Base-by-base conservation (phyloP, 179 eudicot genomes). In the Sideroxylon spinosum region DNA sequence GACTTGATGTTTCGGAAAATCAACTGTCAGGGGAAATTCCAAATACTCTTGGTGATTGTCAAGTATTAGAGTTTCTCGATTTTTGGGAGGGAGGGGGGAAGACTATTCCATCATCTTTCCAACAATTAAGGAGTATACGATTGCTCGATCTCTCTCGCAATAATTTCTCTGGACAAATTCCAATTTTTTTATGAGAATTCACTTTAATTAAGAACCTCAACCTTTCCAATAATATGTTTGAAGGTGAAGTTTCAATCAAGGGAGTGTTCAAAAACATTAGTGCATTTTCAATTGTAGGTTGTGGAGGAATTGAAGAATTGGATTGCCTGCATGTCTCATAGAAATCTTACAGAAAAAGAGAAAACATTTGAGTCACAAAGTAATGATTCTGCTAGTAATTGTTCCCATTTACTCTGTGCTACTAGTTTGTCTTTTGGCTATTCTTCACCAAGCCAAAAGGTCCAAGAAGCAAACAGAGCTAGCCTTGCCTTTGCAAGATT, bases 91-190 rank as follows among this genome's bases (percentile, higher is more conserved):
- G 9, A 25, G 9, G 83, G 83, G n/a, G n/a, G n/a, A n/a, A n/a
- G 9, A 12, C n/a, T 9, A 76, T 81, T 76, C 79, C 83, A 7
- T 8, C 29, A 11, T 46, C 76, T 4, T 57, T 81, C 17, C 20
- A 68, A 12, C 5, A 20, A 5, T 46, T 81, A n/a, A 76, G 49
- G 28, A 55, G 77, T 46, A 23, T 81, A 20, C 56, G 25, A 37
- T 6, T 14, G 10, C 28, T 81, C 13, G 68, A 76, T 63, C 73
- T 81, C 26, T 81, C 83, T 0, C n/a, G 44, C 10, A 81, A 81
- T 14, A 69, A 71, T 23, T 53, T 81, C 4, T 76, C 80, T 16
- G 83, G 83, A 9, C 48, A 23, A 5, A 76, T 81, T 50, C 83
- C 83, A 12, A 10, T 16, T 1, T 50, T 16, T 22, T 19, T 79